These are phyloP conservation scores for Grosmannia huntii DNA, from an alignment of 2,329 filamentous ascomycete genomes.

Conservation along the genomic window DNA sequence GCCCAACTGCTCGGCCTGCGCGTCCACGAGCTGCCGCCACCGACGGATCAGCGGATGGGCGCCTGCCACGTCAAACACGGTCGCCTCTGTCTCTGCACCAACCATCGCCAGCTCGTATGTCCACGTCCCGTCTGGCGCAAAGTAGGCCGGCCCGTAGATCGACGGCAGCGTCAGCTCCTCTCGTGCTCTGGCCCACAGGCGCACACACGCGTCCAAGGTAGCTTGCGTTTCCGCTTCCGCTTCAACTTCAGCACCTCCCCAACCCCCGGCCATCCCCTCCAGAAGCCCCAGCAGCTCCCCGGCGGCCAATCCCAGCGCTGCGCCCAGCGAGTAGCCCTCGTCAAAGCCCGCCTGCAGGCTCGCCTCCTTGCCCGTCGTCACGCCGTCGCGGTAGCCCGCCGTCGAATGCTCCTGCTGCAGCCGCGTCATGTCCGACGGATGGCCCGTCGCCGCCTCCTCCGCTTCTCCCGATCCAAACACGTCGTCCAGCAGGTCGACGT, in stretches of 20 bases:
- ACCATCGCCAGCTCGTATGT: conserved; percentile 33
- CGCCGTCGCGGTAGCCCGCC: conserved; percentile 81
- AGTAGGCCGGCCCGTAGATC: conserved; percentile 55
- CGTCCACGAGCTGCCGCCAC: conserved; percentile 39
- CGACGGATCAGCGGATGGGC: conserved; percentile 54
- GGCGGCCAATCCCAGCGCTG: conserved; percentile 59
- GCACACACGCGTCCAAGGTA: neutral
- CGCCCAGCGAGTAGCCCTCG: conserved; percentile 76
- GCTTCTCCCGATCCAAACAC: conserved; percentile 10
- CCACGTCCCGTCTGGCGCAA: conserved; percentile 60
- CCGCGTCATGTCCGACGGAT: conserved; percentile 55
- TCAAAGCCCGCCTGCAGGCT: conserved; percentile 84
- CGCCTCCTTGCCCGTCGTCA: conserved; percentile 59
- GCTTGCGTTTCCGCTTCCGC: no score
- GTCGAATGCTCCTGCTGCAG: conserved; percentile 68
- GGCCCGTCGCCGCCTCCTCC: conserved; percentile 11
- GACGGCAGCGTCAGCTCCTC: conserved; percentile 46
- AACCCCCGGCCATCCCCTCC: conserved; percentile 45
- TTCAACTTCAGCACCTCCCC: neutral
- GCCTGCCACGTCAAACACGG: conserved; percentile 50
- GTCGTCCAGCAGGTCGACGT: conserved; percentile 11
- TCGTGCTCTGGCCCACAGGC: conserved; percentile 36
- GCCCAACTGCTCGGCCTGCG: conserved; percentile 21
- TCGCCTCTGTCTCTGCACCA: conserved; percentile 26
- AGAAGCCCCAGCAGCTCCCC: conserved; percentile 67